Evolutionary conservation across 2,329 filamentous ascomycete genomes (phyloP).

Genomic region (Bipolaris victoriae): DNA sequence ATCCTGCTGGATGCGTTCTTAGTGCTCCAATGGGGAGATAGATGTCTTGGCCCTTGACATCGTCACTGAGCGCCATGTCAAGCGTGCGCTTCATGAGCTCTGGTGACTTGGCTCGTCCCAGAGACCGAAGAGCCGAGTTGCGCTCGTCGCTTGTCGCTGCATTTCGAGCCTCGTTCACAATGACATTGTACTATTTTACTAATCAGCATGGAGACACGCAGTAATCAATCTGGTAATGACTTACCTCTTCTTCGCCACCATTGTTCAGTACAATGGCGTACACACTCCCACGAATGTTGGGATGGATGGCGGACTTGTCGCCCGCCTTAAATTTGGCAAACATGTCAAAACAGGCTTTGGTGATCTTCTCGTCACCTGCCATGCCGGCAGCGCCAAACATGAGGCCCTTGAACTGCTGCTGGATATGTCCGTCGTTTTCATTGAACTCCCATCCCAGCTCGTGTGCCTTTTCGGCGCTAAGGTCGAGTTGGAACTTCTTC

Average conservation of each 20-base stretch:
- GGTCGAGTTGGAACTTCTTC: conserved; percentile 79
- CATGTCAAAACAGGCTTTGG: conserved; percentile 85
- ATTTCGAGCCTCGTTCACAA: conserved; percentile 76
- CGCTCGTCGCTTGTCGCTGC: conserved; percentile 84
- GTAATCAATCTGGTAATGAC: conserved; percentile 17
- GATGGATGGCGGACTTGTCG: conserved; percentile 82
- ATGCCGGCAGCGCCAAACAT: conserved; percentile 85
- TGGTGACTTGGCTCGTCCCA: conserved; percentile 79
- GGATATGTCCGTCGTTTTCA: conserved; percentile 82
- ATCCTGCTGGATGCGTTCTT: conserved; percentile 76
- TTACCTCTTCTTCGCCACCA: conserved; percentile 80
- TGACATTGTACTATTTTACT: conserved; percentile 68
- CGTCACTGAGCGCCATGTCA: conserved; percentile 72
- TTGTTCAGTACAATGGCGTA: conserved; percentile 84
- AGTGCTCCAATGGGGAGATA: conserved; percentile 86
- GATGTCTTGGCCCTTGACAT: conserved; percentile 93
- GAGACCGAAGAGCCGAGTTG: conserved; percentile 83
- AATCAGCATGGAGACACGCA: conserved; percentile 24
- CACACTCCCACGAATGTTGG: conserved; percentile 86
- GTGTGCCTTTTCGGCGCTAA: conserved; percentile 81
- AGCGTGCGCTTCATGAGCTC: conserved; percentile 83
- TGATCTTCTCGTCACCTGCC: conserved; percentile 77
- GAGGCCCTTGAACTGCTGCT: conserved; percentile 93
- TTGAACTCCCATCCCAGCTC: conserved; percentile 88
- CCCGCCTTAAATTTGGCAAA: conserved; percentile 83